Conservation (phyloP, 768 basidiomycete genomes). For the Panaeolus cyanescens region DNA sequence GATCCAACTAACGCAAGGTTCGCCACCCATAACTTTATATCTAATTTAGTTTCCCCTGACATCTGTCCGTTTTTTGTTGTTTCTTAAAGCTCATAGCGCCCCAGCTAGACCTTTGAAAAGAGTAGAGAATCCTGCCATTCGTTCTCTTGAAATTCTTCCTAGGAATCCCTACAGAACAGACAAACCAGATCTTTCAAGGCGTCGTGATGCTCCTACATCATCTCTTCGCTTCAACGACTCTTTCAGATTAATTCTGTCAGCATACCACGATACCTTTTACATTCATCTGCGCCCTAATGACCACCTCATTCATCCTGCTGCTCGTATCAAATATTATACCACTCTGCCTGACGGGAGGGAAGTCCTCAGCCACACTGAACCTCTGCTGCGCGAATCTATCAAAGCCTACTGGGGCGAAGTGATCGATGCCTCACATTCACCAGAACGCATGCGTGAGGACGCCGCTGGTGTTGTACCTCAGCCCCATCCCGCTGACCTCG, state of each 20-base stretch:
- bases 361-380: slow-evolving; percentile 53
- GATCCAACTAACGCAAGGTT: slow-evolving; percentile 32
- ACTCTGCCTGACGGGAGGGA: slow-evolving; percentile 50
- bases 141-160: slow-evolving; percentile 59
- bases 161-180: slow-evolving; percentile 28
- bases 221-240: slow-evolving; percentile 68
- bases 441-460: slow-evolving; percentile 62
- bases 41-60: background rate
- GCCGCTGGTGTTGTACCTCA: slow-evolving; percentile 51
- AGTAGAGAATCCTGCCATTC: slow-evolving; percentile 49
- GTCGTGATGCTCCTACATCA: slow-evolving; percentile 31
- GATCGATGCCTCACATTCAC: slow-evolving; percentile 54
- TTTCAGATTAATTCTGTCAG: slow-evolving; percentile 68
- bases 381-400: slow-evolving; percentile 64
- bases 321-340: slow-evolving; percentile 68
- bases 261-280: slow-evolving; percentile 65
- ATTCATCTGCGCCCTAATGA: slow-evolving; percentile 80
- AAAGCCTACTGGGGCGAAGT: slow-evolving; percentile 79
- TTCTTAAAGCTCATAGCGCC: slow-evolving; percentile 45
- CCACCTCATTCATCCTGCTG: slow-evolving; percentile 77
- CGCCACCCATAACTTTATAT: background rate
- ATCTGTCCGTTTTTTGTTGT: slow-evolving; percentile 2
- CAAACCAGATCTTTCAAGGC: slow-evolving; percentile 11
- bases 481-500: slow-evolving; percentile 52
- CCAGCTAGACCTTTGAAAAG: slow-evolving; percentile 50